Conservation (phyloP, 208 protist species). For the Acanthamoeba quina region DNA sequence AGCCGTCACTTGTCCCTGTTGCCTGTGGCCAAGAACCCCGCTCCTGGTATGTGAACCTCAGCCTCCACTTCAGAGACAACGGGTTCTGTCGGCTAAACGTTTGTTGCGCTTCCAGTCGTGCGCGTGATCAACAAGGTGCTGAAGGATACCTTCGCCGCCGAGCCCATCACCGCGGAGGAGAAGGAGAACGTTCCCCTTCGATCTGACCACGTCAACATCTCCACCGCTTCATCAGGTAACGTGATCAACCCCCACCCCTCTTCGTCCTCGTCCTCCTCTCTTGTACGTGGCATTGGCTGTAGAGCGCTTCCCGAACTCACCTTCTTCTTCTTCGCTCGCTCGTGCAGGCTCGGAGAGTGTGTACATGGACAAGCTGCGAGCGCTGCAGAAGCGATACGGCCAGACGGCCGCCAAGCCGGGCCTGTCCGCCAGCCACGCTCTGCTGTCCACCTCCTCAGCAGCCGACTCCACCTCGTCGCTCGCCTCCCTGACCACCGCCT, state of each 20-base stretch:
- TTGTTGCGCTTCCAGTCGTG: background rate
- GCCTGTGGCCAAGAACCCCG: slow-evolving; percentile 27
- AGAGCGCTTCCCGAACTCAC: too few relatives aligned
- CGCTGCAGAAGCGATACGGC: slow-evolving; percentile 69
- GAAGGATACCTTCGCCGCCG: background rate
- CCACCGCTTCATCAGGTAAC: background rate
- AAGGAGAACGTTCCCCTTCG: slow-evolving; percentile 40
- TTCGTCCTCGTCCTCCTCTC: too few relatives aligned
- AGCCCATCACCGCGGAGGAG: background rate
- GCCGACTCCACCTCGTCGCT: background rate
- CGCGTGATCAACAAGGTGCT: slow-evolving; percentile 39
- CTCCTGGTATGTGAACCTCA: background rate
- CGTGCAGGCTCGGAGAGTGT: background rate
- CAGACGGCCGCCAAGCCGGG: background rate
- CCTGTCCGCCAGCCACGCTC: background rate
- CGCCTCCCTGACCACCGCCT: background rate
- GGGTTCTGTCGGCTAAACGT: background rate
- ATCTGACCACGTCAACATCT: background rate
- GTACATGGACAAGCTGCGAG: slow-evolving; percentile 71
- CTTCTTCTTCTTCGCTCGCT: background rate
- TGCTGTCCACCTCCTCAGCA: background rate
- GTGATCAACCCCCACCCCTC: too few relatives aligned
- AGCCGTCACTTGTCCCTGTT: background rate
- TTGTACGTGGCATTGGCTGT: too few relatives aligned
- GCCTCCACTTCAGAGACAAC: background rate